Evolutionary conservation across 768 basidiomycete species (phyloP).

Genomic region (Punctularia strigosozonata): DNA sequence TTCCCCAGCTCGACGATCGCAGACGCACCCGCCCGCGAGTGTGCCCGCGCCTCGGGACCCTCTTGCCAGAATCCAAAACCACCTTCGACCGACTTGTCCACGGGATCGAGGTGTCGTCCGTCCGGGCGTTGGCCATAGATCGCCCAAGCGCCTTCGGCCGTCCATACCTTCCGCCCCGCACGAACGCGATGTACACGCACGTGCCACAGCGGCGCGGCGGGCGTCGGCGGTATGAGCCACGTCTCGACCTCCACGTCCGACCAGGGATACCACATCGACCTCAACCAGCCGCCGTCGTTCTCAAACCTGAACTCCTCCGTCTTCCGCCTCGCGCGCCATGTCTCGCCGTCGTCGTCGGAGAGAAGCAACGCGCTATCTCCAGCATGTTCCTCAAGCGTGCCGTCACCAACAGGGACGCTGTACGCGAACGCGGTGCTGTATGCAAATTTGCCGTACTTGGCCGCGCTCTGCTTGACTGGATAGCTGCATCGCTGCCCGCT

Average conservation of each 20-base stretch:
- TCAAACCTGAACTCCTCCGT: constrained; percentile 51
- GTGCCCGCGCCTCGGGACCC: constrained; percentile 35
- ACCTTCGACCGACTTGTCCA: constrained; percentile 17
- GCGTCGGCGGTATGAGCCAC: constrained; percentile 56
- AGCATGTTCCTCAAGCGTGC: constrained; percentile 59
- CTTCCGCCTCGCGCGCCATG: constrained; percentile 57
- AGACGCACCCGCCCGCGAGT: constrained; percentile 48
- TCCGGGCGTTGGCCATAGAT: constrained; percentile 56
- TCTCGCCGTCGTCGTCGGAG: constrained; percentile 59
- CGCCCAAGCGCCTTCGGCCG: constrained; percentile 63
- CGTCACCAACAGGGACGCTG: constrained; percentile 50
- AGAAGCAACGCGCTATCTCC: constrained; percentile 64
- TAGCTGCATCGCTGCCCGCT: constrained; percentile 75
- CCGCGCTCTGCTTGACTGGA: constrained; percentile 64
- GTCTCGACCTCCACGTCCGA: constrained; percentile 62
- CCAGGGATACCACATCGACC: constrained; percentile 70
- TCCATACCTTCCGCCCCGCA: constrained; percentile 35
- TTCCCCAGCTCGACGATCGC: constrained; percentile 43
- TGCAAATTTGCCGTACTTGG: constrained; percentile 70
- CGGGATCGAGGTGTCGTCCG: constrained; percentile 46
- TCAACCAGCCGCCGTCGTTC: constrained; percentile 35
- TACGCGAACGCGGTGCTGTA: constrained; percentile 75
- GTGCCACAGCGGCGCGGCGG: constrained; percentile 53
- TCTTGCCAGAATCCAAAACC: constrained; percentile 38
- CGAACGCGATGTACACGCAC: constrained; percentile 54